Evolutionary conservation across 306 rosid species (phyloP), one percentile per base, ranked within the genome.

Genomic region (Erythrophleum fordii): DNA sequence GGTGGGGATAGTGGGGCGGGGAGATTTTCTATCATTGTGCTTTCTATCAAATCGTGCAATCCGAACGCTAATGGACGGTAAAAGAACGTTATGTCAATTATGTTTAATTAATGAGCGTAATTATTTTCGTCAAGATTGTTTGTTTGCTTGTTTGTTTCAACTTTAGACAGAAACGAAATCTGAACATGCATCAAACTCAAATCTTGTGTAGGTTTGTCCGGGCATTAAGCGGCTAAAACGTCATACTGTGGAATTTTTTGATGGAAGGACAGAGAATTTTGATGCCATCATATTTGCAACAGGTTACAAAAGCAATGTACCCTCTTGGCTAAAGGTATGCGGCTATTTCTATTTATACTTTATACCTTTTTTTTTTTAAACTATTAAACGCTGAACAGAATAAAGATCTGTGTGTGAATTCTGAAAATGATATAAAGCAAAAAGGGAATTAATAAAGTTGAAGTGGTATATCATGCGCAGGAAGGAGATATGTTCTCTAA

Each of bases 231-330:
- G 93, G 85, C 85, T 96, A 73, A 93, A 90, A 82, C 91, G 80
- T 44, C 91, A 87, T 0, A 35, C 90, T 0, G 93, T 88, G 72
- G 99, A 96, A 64, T 96, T 96, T 70, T 78, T 86, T 5, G 86
- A 96, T 83, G 99, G 93, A 79, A 83, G 53, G 76, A 60, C 77
- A 20, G 93, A 93, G 77, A 86, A 81, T 68, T 96, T 89, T 77
- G 98, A 93, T 87, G 96, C 91, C 81, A 88, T 96, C 80, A 87
- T 96, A 52, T 84, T 96, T 46, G 99, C 99, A 73, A 96, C 99
- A 12, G 99, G 99, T 60, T 96, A 96, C 86, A 96, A 88, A 93
- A 96, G 99, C 85, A 96, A 93, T 81, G 99, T 96, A 7, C 99
- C 97, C 80, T 81, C 84, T 80, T 96, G 99, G 99, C 98, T 96